These are phyloP conservation scores for Lunasporangiospora selenospora DNA, from an alignment of 192 early-diverging fungal species.

Conservation along the genomic window DNA sequence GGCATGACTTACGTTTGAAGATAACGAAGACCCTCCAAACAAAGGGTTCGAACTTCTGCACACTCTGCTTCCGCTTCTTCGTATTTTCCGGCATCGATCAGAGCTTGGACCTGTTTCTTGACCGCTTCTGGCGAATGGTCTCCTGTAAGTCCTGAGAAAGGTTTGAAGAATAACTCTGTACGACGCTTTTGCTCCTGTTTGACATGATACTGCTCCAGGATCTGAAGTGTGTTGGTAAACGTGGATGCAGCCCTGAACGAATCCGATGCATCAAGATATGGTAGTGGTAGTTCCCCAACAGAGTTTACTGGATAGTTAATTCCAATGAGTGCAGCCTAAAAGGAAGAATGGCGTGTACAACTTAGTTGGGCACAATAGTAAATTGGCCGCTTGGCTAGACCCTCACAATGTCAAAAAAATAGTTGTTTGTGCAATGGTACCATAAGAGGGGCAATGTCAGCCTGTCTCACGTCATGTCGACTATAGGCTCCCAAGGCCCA, in stretches of 20 bases:
- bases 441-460: conserved; percentile 97
- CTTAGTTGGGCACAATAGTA: background rate
- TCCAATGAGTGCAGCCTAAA: conserved; percentile 82
- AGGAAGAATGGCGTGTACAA: conserved; percentile 1
- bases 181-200: conserved; percentile 84
- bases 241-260: conserved; percentile 79
- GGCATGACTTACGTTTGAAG: conserved; percentile 81
- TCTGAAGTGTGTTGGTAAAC: conserved; percentile 84
- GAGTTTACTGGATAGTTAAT: conserved; percentile 92
- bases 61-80: conserved; percentile 74
- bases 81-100: conserved; percentile 69
- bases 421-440: conserved; percentile 39
- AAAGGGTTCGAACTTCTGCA: conserved; percentile 63
- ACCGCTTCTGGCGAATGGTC: conserved; percentile 58
- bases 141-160: conserved; percentile 71
- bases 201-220: conserved; percentile 85
- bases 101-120: conserved; percentile 61
- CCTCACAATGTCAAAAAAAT: conserved; percentile 3
- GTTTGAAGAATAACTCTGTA: conserved; percentile 82
- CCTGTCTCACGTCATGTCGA: conserved; percentile 90
- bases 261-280: conserved; percentile 73
- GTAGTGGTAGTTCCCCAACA: conserved; percentile 87
- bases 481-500: conserved; percentile 73
- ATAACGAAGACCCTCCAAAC: conserved; percentile 88
- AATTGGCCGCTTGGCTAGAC: conserved; percentile 1